Evolutionary conservation across 2,329 filamentous ascomycete species (phyloP).

Genomic region (Metarhizium anisopliae): DNA sequence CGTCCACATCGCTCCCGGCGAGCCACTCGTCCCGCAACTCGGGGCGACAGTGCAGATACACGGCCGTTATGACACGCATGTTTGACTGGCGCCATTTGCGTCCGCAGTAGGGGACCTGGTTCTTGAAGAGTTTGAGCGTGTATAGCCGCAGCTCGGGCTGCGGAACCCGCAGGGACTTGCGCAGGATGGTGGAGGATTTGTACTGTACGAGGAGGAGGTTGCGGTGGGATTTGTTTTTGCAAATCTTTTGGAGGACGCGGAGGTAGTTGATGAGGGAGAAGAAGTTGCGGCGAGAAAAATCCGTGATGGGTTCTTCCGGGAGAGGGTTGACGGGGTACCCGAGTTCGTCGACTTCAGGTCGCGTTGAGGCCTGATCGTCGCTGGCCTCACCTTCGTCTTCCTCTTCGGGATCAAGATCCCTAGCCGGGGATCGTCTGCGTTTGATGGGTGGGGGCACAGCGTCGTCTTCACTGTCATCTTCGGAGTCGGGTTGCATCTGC

Average conservation of each 20-base stretch:
- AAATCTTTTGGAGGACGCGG: constrained; percentile 94
- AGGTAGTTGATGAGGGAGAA: constrained; percentile 93
- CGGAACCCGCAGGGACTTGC: constrained; percentile 84
- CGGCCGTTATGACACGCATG: constrained; percentile 96
- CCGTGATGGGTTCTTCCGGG: constrained; percentile 70
- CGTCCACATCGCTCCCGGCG: constrained; percentile 81
- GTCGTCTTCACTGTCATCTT: constrained; percentile 59
- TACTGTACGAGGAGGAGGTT: constrained; percentile 91
- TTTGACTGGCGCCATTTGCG: constrained; percentile 97
- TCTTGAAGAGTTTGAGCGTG: constrained; percentile 96
- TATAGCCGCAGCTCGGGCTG: constrained; percentile 83
- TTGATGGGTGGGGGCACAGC: constrained; percentile 78
- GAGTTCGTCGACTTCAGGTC: constrained; percentile 72
- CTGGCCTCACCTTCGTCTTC: constrained; percentile 19
- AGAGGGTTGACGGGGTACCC: constrained; percentile 68
- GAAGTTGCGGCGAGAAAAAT: constrained; percentile 89
- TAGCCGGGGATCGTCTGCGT: constrained; percentile 39
- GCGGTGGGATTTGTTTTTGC: constrained; percentile 89
- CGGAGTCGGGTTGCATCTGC: constrained; percentile 12
- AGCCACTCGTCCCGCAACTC: constrained; percentile 95
- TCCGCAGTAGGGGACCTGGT: constrained; percentile 94
- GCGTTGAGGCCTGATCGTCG: constrained; percentile 25
- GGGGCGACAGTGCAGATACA: constrained; percentile 87
- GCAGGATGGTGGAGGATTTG: constrained; percentile 86
- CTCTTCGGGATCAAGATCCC: constrained; percentile 17